These are phyloP conservation scores for Mortierella sp. DNA, from an alignment of 371 early-diverging fungal genomes.

Conservation along the genomic window DNA sequence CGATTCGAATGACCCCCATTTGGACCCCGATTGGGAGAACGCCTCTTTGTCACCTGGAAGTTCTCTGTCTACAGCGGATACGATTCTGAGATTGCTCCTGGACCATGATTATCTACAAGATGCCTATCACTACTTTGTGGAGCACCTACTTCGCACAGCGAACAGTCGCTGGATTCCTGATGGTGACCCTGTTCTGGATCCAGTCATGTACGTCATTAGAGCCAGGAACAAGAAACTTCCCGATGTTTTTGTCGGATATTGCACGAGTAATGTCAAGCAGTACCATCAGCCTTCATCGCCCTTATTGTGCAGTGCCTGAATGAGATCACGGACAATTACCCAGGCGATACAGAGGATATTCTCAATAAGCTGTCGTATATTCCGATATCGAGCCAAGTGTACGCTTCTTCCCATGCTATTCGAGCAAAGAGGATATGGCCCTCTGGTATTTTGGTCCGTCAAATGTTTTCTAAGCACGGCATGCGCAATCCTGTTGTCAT, in stretches of 20 bases:
- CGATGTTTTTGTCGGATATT: slow-evolving; percentile 38
- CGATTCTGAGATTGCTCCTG: slow-evolving; percentile 30
- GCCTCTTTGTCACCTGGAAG: not conserved
- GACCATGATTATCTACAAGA: slow-evolving; percentile 15
- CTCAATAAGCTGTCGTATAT: slow-evolving; percentile 43
- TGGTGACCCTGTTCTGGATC: slow-evolving; percentile 25
- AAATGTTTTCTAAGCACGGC: slow-evolving; percentile 29
- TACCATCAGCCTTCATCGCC: slow-evolving; percentile 43
- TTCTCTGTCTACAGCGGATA: slow-evolving; percentile 7
- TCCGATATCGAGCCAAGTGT: slow-evolving; percentile 39
- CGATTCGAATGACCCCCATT: no score
- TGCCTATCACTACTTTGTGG: slow-evolving; percentile 25
- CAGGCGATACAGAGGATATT: slow-evolving; percentile 28
- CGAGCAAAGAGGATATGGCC: slow-evolving; percentile 1
- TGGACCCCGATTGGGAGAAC: no score
- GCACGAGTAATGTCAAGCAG: slow-evolving; percentile 38
- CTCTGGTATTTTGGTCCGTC: no score
- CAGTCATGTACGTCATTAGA: slow-evolving; percentile 38
- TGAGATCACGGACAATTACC: slow-evolving; percentile 36
- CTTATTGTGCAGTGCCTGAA: slow-evolving; percentile 39
- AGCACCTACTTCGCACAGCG: slow-evolving; percentile 16
- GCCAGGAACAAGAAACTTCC: slow-evolving; percentile 23
- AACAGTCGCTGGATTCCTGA: slow-evolving; percentile 48
- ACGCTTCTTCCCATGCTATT: slow-evolving; percentile 29
- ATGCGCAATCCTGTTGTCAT: slow-evolving; percentile 37